Percentiles rank a stretch among this genome's conserved stretches.
Evolutionary conservation across 1,139 yeast genomes (phyloP).

Genomic region (Hyphopichia buzzinii): DNA sequence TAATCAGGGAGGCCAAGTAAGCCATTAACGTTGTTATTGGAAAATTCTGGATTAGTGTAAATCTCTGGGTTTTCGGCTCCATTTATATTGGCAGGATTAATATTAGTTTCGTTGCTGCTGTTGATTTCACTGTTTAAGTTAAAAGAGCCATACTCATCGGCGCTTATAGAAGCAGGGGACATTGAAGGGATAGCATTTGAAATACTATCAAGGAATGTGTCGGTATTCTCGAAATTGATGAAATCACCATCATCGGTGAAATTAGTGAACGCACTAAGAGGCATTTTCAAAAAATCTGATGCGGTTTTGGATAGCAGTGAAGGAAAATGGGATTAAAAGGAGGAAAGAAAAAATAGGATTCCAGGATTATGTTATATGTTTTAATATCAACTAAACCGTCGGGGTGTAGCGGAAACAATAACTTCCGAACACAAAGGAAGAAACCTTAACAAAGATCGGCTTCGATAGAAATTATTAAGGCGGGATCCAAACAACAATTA

Average conservation of each 20-base stretch:
- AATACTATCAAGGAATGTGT: constrained; percentile 32
- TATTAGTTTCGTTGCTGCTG: not conserved
- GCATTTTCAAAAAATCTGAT: too few species aligned
- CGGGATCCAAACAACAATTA: too few species aligned
- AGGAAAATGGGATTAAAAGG: too few species aligned
- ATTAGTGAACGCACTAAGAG: not conserved
- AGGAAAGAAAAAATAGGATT: too few species aligned
- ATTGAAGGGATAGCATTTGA: constrained; percentile 22
- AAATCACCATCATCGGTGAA: constrained; percentile 10
- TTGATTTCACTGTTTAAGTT: constrained; percentile 2
- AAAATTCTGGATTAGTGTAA: constrained; percentile 5
- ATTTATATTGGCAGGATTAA: not conserved
- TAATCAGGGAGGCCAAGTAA: constrained; percentile 8
- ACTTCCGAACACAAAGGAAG: too few species aligned
- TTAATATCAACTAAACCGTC: too few species aligned
- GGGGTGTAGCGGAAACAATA: too few species aligned
- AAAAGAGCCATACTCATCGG: constrained; percentile 6
- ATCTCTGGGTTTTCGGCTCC: not conserved
- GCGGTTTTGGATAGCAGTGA: too few species aligned
- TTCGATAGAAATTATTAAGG: too few species aligned
- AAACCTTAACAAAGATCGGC: too few species aligned
- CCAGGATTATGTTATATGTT: too few species aligned
- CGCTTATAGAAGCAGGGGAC: constrained; percentile 15
- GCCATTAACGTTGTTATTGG: constrained; percentile 4
- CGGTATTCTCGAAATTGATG: constrained; percentile 36